Evolutionary conservation across 371 early-diverging fungal genomes (phyloP), one percentile per base, ranked within the genome.

Genomic region (Dentiscutata heterogama): DNA sequence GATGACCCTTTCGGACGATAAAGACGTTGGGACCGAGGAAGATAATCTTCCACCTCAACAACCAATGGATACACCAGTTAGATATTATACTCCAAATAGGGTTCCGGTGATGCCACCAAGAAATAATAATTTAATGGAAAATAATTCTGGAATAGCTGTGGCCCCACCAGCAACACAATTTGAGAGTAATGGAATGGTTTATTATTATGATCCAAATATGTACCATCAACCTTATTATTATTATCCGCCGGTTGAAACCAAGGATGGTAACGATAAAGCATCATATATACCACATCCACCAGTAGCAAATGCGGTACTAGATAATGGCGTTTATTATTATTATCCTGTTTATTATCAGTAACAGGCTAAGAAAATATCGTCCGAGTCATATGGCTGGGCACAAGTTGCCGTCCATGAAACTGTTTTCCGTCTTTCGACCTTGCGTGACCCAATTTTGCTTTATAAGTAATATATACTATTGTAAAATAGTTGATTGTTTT

Each of bases 121-220:
- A 42, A 68, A 25, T 42, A 70, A 70, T 70, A 22, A 39, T 42
- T 42, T 14, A 42, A 14, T 61, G 31, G 77, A 53, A 60, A 53
- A 56, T 25, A 56, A 61, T 77, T 77, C 42, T 14, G 54, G 54
- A 35, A 67, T n/a, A 22, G 29, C 7, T 61, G 50, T 39, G 22
- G 16, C 51, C 6, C 11, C 61, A 58, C 11, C 61, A 58, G 50
- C 78, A 22, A 39, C 18, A 10, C 70, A 50, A 25, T 67, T 64
- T 68, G 80, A 79, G 8, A 51, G 29, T 5, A 79, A 79, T 56
- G 80, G 80, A 27, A 63, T 68, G 51, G 54, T 79, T 27, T 79
- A 53, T 79, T 79, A 79, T 68, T 79, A 79, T 31, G 79, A 79
- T 64, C 79, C 79, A 53, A 64, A 79, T 56, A 54, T 79, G 18